Evolutionary conservation across 257 asterid species (phyloP), one percentile per base, ranked within the genome.

Genomic region (Plectranthus barbatus): DNA sequence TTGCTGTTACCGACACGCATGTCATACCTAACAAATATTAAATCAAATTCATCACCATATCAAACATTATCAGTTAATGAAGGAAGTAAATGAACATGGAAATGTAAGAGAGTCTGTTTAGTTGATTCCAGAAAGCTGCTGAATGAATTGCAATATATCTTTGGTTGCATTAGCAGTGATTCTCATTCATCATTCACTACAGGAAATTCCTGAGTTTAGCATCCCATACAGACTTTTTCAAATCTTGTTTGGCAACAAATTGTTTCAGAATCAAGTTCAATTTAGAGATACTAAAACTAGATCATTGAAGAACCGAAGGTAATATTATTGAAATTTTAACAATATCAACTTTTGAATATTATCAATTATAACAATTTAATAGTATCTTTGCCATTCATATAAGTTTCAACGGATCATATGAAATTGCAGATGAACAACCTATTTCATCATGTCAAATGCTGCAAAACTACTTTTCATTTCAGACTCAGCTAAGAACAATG

Each of bases 11-110:
- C 99, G 33, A 78, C 67, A 63, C 58, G 74, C 95, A 90, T 70
- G 70, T 90, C 99, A 71, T 80, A 80, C 86, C 97, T 93, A 73
- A 24, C 63, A 64, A 64, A 77, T 59, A 41, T 65, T 11, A 51
- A 60, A 64, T 58, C 58, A 72, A 53, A 59, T 20, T 13, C 40
- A 66, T 72, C 70, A 67, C 52, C 49, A 58, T 21, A 41, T 20
- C 26, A 47, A 64, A 42, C 15, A 23, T 63, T 24, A 21, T 48
- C 65, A 41, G 56, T 55, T 59, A 47, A 47, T 36, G 54, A 46
- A 47, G 58, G 54, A 60, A 72, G 45, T 34, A 66, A 58, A 31
- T 41, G 56, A 69, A 52, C 29, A 29, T 47, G 73, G 71, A 51
- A 29, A 64, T 9, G 45, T 26, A 29, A 9, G 15, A 56, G 37